Base-by-base conservation (phyloP, 768 basidiomycete genomes). In the Amanita brunnescens region DNA sequence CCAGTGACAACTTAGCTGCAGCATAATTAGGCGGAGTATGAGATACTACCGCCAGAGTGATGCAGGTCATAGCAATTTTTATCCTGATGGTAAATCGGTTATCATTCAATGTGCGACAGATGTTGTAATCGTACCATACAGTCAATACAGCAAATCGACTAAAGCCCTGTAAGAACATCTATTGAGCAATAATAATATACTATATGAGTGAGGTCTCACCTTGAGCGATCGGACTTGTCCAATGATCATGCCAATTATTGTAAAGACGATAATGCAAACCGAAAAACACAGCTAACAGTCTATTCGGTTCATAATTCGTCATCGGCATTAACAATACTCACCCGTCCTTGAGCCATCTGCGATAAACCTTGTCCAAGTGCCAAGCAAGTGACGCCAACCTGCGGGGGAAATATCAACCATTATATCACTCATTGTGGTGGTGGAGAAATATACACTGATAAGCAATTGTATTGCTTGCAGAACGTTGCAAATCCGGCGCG, bases 161-260 rank as follows among this genome's bases (percentile, higher is more conserved):
- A 34, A 72, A 66, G 47, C 70, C 68, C 41, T 18, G 10, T 8
- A 29, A n/a, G n/a, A n/a, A n/a, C n/a, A n/a, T n/a, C n/a, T n/a
- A n/a, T n/a, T n/a, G n/a, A n/a, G n/a, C n/a, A n/a, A n/a, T n/a
- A n/a, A n/a, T n/a, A n/a, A 21, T 5, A 38, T 24, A 20, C 3
- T 33, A 16, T 1, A 26, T 8, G 47, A 32, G 23, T 33, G 21
- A 32, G 35, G 26, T 38, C 41, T 40, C n/a, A 51, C 70, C 58
- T 75, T 74, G 16, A 83, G 61, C 0, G 78, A 77, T 29, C 80
- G 69, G 46, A 83, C 76, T 56, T 83, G 80, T n/a, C 80, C 79
- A 48, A 82, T 64, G 12, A 75, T 48, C 70, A 81, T 77, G 1
- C 81, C 81, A 34, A 70, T 57, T 12, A 81, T 12, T 3, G 71